Conservation (phyloP, 225 moss, liverwort and hornwort genomes). For the Physcomitrellopsis africana region DNA sequence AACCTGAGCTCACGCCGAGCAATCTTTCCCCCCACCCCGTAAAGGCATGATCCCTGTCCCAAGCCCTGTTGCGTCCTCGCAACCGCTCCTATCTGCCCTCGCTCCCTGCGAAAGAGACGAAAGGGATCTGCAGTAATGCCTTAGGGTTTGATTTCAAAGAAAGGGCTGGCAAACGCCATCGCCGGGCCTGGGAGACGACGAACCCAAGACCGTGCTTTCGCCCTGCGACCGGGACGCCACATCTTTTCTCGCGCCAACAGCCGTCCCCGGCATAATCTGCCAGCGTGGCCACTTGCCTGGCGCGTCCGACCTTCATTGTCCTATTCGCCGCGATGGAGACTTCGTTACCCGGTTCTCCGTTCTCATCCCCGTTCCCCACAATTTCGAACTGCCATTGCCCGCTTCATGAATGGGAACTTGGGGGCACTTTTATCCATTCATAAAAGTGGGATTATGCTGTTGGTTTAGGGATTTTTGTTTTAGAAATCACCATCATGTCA, state of each 20-base stretch:
- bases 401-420: no score
- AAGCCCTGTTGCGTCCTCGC: conserved; percentile 3
- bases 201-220: conserved; percentile 18
- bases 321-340: background rate
- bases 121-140: background rate
- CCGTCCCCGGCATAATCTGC: conserved; percentile 18
- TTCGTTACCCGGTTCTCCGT: background rate
- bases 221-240: conserved; percentile 29
- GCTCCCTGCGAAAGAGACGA: conserved; percentile 40
- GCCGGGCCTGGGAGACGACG: conserved; percentile 2
- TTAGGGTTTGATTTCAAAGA: conserved; percentile 54
- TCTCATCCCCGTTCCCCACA: no score
- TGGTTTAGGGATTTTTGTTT: no score
- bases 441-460: no score
- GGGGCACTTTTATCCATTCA: no score
- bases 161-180: conserved; percentile 17
- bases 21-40: conserved; percentile 23
- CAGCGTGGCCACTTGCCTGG: conserved; percentile 42
- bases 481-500: no score
- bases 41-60: conserved; percentile 37
- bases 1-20: conserved; percentile 21
- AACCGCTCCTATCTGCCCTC: background rate
- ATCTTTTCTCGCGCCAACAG: conserved; percentile 35
- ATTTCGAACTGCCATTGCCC: no score
- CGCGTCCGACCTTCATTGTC: background rate